These are phyloP conservation scores for Cyberlindnera euphorbiiphila DNA, from an alignment of 805 yeast species.

Conservation along the genomic window DNA sequence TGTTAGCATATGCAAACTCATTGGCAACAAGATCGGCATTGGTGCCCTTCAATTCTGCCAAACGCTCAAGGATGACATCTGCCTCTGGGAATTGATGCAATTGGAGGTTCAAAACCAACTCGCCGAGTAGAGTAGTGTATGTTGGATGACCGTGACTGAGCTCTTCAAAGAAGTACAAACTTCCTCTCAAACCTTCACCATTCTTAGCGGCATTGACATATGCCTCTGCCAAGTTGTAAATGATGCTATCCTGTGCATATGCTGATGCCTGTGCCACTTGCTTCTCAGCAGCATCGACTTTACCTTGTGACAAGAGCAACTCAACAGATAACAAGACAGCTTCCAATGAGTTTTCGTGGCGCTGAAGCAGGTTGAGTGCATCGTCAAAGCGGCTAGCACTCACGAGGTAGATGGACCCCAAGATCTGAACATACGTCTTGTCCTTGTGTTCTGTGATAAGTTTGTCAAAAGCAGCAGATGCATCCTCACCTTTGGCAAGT, in stretches of 20 bases:
- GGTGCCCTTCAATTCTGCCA: slow-evolving; percentile 38
- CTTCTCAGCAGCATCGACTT: slow-evolving; percentile 42
- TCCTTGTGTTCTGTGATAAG: slow-evolving; percentile 21
- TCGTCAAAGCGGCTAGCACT: slow-evolving; percentile 38
- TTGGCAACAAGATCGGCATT: slow-evolving; percentile 55
- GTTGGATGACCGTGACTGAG: slow-evolving; percentile 54
- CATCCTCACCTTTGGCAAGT: slow-evolving; percentile 24
- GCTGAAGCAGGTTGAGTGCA: slow-evolving; percentile 37
- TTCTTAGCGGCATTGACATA: slow-evolving; percentile 50
- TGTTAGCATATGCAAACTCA: slow-evolving; percentile 57
- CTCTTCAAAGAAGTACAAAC: slow-evolving; percentile 76
- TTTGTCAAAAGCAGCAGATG: slow-evolving; percentile 17
- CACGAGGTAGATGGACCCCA: slow-evolving; percentile 41
- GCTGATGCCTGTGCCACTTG: slow-evolving; percentile 41
- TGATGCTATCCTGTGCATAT: slow-evolving; percentile 67
- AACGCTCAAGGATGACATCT: slow-evolving; percentile 46
- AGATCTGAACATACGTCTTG: slow-evolving; percentile 33
- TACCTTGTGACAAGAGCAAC: slow-evolving; percentile 37
- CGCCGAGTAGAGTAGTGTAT: slow-evolving; percentile 50
- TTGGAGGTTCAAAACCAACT: slow-evolving; percentile 74
- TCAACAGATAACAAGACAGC: slow-evolving; percentile 39
- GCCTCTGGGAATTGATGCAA: slow-evolving; percentile 83
- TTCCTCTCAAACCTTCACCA: slow-evolving; percentile 38
- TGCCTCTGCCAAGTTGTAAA: slow-evolving; percentile 75
- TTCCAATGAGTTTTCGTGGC: slow-evolving; percentile 38